A percentile compares a stretch with the other conserved stretches of the same genome.
These are phyloP conservation scores for Irpex sp. DNA, from an alignment of 1,284 basidiomycete genomes.

Conservation along the genomic window DNA sequence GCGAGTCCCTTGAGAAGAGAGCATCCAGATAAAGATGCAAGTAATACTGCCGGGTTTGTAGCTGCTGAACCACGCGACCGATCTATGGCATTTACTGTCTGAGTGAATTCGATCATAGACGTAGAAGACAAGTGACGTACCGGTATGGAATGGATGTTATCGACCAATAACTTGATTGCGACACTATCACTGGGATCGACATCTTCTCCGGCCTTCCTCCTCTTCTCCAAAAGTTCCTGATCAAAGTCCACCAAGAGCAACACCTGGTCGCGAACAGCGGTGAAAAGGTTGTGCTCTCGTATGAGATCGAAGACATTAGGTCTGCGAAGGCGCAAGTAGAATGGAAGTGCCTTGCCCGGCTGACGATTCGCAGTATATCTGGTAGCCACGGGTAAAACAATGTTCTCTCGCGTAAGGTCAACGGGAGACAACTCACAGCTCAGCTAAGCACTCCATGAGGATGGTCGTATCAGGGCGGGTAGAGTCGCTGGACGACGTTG, in stretches of 20 bases:
- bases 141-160: constrained; percentile 95
- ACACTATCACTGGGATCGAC: constrained; percentile 45
- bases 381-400: not conserved
- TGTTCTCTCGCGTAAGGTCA: not conserved
- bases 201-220: constrained; percentile 39
- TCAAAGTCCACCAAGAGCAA: constrained; percentile 93
- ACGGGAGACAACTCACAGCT: constrained; percentile 56
- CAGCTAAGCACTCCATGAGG: constrained; percentile 90
- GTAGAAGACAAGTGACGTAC: constrained; percentile 39
- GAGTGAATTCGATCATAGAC: not conserved
- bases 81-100: constrained; percentile 47
- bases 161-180: constrained; percentile 86
- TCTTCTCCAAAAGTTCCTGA: constrained; percentile 74
- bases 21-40: constrained; percentile 94
- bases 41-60: constrained; percentile 75
- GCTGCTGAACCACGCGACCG: constrained; percentile 83
- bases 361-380: constrained; percentile 87
- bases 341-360: constrained; percentile 91
- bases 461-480: constrained; percentile 43
- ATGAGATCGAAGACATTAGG: constrained; percentile 96
- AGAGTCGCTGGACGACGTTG: constrained; percentile 38
- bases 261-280: constrained; percentile 92
- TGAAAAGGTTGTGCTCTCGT: constrained; percentile 91
- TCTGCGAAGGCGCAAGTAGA: constrained; percentile 80
- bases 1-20: constrained; percentile 84